Percentiles rank a stretch among this genome's conserved stretches.
Conservation (phyloP, 257 asterid genomes). For the Scutellaria barbata region DNA sequence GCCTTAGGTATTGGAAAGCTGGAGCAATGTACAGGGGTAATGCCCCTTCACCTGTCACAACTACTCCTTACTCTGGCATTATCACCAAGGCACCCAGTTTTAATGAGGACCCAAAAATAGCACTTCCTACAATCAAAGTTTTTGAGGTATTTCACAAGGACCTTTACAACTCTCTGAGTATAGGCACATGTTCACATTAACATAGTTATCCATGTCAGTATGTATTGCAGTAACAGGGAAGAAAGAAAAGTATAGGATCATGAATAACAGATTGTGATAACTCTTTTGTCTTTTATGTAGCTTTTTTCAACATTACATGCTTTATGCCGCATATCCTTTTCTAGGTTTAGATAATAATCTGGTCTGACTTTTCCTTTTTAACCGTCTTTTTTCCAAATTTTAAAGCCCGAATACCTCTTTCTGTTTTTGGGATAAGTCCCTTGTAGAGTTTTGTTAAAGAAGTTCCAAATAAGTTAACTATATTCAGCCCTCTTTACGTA, state of each 20-base stretch:
- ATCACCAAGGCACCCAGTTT: slow-evolving; percentile 36
- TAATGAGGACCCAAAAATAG: slow-evolving; percentile 46
- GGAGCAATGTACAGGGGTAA: slow-evolving; percentile 92
- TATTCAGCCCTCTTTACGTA: background rate
- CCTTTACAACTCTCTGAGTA: slow-evolving; percentile 29
- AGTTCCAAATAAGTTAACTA: background rate
- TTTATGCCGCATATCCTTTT: background rate
- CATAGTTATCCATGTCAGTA: background rate
- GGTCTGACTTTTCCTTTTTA: background rate
- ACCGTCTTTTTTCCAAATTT: background rate
- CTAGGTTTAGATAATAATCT: background rate
- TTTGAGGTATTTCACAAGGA: slow-evolving; percentile 63
- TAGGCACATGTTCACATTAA: slow-evolving; percentile 1
- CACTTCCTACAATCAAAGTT: slow-evolving; percentile 49
- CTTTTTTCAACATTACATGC: background rate
- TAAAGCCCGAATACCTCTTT: background rate
- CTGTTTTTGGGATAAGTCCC: slow-evolving; percentile 4
- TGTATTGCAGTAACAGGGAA: slow-evolving; percentile 13
- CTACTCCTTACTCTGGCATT: slow-evolving; percentile 50
- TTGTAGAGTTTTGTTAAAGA: slow-evolving; percentile 1
- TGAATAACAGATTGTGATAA: background rate
- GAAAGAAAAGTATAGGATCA: background rate
- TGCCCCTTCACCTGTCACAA: slow-evolving; percentile 74
- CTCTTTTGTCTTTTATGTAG: background rate
- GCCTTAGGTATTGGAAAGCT: slow-evolving; percentile 89